Percentiles rank a stretch among this genome's conserved stretches.
phyloP scores from a whole-genome alignment of 371 early-diverging fungal genomes.

The Mortierella sp. region DNA sequence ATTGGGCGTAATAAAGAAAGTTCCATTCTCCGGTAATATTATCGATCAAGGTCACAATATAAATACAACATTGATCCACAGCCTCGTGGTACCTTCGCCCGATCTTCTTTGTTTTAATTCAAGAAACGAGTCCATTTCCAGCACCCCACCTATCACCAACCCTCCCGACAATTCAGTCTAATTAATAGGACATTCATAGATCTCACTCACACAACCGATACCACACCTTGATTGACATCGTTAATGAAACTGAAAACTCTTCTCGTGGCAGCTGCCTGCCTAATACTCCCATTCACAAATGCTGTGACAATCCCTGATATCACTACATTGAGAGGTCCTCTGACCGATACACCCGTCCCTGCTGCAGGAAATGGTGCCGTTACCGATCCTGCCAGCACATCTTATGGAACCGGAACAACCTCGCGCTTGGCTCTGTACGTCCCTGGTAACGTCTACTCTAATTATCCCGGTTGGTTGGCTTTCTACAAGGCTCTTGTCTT shows the following conservation, averaged over 20 bases:
- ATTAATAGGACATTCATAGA: too few species aligned
- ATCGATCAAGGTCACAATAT: too few species aligned
- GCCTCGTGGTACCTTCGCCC: too few species aligned
- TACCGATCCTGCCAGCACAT: slow-evolving; percentile 17
- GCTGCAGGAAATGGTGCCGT: slow-evolving; percentile 23
- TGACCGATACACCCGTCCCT: slow-evolving; percentile 19
- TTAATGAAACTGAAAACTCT: slow-evolving; percentile 18
- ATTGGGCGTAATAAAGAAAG: too few species aligned
- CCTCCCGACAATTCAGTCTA: too few species aligned
- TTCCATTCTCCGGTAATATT: too few species aligned
- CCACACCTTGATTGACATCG: not conserved
- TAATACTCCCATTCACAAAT: not conserved
- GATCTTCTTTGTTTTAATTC: too few species aligned
- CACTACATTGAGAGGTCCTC: slow-evolving; percentile 13
- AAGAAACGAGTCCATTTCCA: too few species aligned
- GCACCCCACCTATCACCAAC: too few species aligned
- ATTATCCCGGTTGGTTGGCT: slow-evolving; percentile 37
- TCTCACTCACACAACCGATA: not conserved
- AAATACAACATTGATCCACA: too few species aligned
- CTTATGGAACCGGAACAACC: slow-evolving; percentile 19
- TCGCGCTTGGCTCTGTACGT: slow-evolving; percentile 37
- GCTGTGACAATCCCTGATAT: slow-evolving; percentile 9
- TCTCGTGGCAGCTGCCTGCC: slow-evolving; percentile 8
- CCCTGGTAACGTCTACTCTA: slow-evolving; percentile 19
- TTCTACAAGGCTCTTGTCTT: slow-evolving; percentile 38